Base-by-base conservation (phyloP, 176 grass and related monocot species). In the Triticum dicoccoides region DNA sequence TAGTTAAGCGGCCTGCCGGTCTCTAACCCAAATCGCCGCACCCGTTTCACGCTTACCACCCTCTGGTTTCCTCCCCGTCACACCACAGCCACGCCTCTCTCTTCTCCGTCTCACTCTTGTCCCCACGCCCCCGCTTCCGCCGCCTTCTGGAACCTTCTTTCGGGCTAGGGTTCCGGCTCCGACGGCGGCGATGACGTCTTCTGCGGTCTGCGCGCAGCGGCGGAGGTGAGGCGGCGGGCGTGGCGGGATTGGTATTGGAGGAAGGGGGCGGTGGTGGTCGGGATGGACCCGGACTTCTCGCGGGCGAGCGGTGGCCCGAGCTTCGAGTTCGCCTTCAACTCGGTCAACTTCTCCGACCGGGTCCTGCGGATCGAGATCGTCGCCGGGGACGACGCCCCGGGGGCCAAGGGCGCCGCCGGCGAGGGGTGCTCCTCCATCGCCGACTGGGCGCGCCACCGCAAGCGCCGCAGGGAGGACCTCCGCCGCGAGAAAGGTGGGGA, bases 271-370 rank as follows among this genome's bases (percentile, higher is more conserved):
- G 61, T 0, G 83, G 30, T 20, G 7, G 84, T 11, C 76, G 54
- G 62, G 65, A 97, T 97, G 95, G 95, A 97, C 81, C 92, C 92
- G 39, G 92, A 94, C 81, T 97, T 97, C 88, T 85, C 92, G 44
- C 88, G 92, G 82, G 90, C 88, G 52, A 87, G 83, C 44, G 90
- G 88, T 10, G 90, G 90, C 13, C 90, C 82, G 12, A 97, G 82
- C 81, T 97, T 93, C 39, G 95, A 95, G 86, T 97, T 97, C 83
- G 95, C 92, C 65, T 97, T 95, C 89, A 95, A 97, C 87, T 91
- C 89, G 18, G 89, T 89, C 75, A 97, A 93, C 87, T 97, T 97
- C 89, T 97, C 95, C 56, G 95, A 97, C 85, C 84, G 95, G 82
- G 90, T 93, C 49, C 89, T 97, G 29, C 92, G 92, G 89, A 97